These are phyloP conservation scores for Hyphodiscus sp. DNA, from an alignment of 2,329 filamentous ascomycete species.

Conservation along the genomic window DNA sequence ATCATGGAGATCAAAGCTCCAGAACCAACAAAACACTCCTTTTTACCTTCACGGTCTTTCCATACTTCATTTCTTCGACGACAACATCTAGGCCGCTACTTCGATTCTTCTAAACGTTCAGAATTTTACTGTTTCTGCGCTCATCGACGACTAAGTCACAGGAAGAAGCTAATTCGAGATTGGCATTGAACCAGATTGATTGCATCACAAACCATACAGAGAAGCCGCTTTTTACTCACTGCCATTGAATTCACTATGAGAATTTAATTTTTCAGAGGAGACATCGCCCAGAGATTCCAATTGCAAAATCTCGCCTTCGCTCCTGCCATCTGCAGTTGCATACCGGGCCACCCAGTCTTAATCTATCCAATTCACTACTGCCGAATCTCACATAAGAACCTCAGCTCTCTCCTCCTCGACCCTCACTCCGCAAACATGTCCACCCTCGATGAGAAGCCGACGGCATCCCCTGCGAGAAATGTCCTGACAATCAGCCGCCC, in stretches of 20 bases:
- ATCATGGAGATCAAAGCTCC: neutral
- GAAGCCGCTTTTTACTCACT: neutral
- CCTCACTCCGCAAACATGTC: neutral
- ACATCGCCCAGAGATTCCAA: neutral
- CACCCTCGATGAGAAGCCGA: conserved; percentile 12
- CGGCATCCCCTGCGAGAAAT: neutral
- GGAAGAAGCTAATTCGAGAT: neutral
- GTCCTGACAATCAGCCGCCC: conserved; percentile 16
- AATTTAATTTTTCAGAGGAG: neutral
- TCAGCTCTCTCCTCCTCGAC: neutral
- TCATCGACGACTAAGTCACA: neutral
- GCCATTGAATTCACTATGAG: neutral
- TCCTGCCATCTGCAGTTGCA: neutral
- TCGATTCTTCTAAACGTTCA: neutral
- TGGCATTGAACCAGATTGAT: neutral
- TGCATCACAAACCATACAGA: neutral
- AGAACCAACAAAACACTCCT: neutral
- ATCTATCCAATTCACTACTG: neutral
- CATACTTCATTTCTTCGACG: neutral
- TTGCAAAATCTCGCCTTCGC: neutral
- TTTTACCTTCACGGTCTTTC: neutral
- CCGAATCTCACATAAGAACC: neutral
- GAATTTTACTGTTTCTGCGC: neutral
- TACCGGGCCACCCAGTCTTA: neutral
- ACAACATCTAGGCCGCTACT: neutral